Base-by-base conservation (phyloP, 345 rosid genomes). In the Hibiscus syriacus region DNA sequence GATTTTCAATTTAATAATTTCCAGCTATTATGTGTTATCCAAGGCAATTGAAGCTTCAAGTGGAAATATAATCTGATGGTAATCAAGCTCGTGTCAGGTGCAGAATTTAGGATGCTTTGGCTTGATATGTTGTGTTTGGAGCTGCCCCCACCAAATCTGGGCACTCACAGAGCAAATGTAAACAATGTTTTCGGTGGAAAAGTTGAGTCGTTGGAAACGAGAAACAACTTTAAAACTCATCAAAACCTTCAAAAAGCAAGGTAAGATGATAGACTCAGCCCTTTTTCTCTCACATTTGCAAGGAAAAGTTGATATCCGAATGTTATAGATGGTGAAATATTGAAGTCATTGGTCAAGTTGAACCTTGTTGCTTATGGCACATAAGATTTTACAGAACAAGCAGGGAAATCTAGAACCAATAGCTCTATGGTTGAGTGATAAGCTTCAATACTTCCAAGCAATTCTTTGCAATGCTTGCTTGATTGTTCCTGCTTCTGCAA, bases 381-480 rank as follows among this genome's bases (percentile, higher is more conserved):
- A 38, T 34, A 32, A 1, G 26, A 62, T 73, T 7, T 70, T 62
- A 75, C 86, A 78, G 49, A 59, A 66, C 30, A 39, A 73, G 67
- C 53, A 48, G 61, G 48, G 57, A 74, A 41, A 65, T 45, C 23
- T 38, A 73, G 22, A 29, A 34, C 45, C 23, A 45, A 67, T 38
- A 62, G 20, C 39, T 27, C 16, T 30, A 38, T 30, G 12, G 19
- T 23, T 64, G 58, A 1, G 49, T 57, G 3, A 27, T 25, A 50
- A 61, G 49, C 57, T 58, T 82, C 80, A 86, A 70, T 85, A 82
- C 62, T 77, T 87, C 83, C 83, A 46, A 48, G 83, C 79, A 67
- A 90, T 82, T 71, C 82, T 83, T 61, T 81, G 82, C 64, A 93
- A 80, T 27, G 85, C 85, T 73, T 77, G 84, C 67, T 79, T 78